These are phyloP conservation scores for Pyrus bretschneideri DNA, from an alignment of 306 rosid genomes.

Conservation along the genomic window DNA sequence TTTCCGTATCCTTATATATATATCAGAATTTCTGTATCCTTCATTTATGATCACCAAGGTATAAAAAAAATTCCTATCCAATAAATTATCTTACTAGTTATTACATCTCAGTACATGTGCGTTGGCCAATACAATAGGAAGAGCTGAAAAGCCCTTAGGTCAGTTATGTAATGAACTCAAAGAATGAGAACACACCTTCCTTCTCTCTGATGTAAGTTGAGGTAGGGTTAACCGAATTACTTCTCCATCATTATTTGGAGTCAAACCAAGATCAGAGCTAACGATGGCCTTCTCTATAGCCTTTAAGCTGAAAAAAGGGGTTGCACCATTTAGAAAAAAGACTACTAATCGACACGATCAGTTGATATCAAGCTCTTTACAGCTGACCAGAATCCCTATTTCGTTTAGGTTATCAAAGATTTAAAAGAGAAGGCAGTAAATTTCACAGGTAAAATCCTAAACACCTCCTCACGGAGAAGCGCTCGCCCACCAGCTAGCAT, in stretches of 20 bases:
- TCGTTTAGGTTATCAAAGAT: not conserved
- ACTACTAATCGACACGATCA: not conserved
- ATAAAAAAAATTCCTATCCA: not conserved
- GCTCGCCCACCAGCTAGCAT: not conserved
- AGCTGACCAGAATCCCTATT: not conserved
- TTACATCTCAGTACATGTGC: not conserved
- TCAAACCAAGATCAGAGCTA: slow-evolving; percentile 76
- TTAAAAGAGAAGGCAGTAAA: not conserved
- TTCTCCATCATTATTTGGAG: slow-evolving; percentile 96
- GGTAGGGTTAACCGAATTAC: slow-evolving; percentile 73
- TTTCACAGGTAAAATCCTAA: not conserved
- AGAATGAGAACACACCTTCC: slow-evolving; percentile 56
- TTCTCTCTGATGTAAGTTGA: slow-evolving; percentile 81
- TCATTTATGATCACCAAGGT: not conserved
- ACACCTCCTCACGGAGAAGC: not conserved
- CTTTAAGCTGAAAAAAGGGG: slow-evolving; percentile 57
- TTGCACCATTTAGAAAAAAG: not conserved
- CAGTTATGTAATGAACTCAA: not conserved
- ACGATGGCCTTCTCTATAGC: slow-evolving; percentile 93
- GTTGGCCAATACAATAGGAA: not conserved
- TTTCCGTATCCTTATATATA: not conserved
- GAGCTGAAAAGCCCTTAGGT: not conserved
- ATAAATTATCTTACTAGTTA: not conserved
- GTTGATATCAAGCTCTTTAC: not conserved
- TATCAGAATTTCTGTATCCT: not conserved